Evolutionary conservation across 1,284 basidiomycete genomes (phyloP), one percentile per base, ranked within the genome.

Genomic region (Malassezia arunalokei): DNA sequence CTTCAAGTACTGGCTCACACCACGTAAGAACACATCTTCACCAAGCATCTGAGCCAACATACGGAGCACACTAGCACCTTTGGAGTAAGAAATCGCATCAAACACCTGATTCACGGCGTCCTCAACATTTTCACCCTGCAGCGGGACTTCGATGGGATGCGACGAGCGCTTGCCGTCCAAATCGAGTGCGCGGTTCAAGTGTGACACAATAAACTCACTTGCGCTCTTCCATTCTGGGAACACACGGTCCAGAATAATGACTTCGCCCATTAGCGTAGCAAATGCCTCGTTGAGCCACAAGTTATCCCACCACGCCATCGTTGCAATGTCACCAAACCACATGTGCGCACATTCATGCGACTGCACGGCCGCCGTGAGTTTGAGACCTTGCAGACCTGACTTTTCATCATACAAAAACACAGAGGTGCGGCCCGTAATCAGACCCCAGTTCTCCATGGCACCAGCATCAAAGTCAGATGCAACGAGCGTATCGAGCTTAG

Each of bases 111-210:
- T 62, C 50, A 65, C 58, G 7, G 62, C 63, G 11, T 54, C 54
- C 39, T 63, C 63, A 24, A 65, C 59, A 40, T 63, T 58, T 20
- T 65, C 62, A 32, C 59, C 59, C 39, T 56, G 37, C 32, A 65
- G 51, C 7, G 84, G 83, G 15, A 94, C 86, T 74, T 96, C 88
- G 64, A 96, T 87, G 1, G 91, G 86, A 74, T 96, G 91, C 17
- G 87, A 90, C 8, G 88, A 91, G 14, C 85, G 77, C 71, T 90
- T 87, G 5, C 86, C 81, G 66, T 96, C 91, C 49, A 94, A 79
- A 29, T 77, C 76, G 28, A 94, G 78, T 8, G 90, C 88, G 29
- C 72, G 61, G 33, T 74, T 70, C 30, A 80, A 66, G 62, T 79
- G 78, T 31, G 66, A 64, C 51, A 74, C 77, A 63, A 80, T 75